Base-by-base conservation (phyloP, 2,329 filamentous ascomycete species). In the Thielaviopsis euricoi region DNA sequence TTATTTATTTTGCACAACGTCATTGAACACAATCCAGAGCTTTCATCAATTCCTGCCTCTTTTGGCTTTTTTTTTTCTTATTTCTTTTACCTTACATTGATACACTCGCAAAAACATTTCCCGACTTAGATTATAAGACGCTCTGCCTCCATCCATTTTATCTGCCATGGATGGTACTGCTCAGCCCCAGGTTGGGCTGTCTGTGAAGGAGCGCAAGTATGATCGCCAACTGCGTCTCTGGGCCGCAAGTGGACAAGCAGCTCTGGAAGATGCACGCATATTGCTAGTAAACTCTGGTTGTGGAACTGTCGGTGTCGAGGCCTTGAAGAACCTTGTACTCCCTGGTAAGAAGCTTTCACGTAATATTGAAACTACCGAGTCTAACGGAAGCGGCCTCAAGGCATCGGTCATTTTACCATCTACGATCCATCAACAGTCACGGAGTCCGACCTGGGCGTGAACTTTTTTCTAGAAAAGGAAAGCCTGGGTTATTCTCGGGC, bases 261-360 rank as follows among this genome's bases (percentile, higher is more conserved):
- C 90, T 17, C 77, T 98, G 1, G 94, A 98, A 70, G 82, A 89
- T 58, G 87, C 93, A 22, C 87, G 94, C 64, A 84, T 98, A n/a
- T 79, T 97, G 13, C 78, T 98, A 5, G 74, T 98, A 61, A 96
- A 95, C 70, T 87, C 86, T 0, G 86, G 89, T 1, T 73, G 85
- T n/a, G 91, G 91, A 10, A 87, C 89, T 1, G 87, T 89, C 37
- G 93, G 90, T 15, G 79, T 94, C 13, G 93, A 98, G 71, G 84
- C 90, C 0, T 78, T 98, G 61, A 98, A 98, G 76, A 98, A 98
- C 67, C 80, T 98, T n/a, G 87, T 98, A 2, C 74, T 98, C 9
- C 93, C 93, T 59, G 88, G 83, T 82, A 70, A 57, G 69, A 64
- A 19, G 25, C n/a, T 52, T 17, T 17, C 12, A 12, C 5, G 21